A percentile compares a stretch with the other conserved stretches of the same genome.
Conservation (phyloP, 75 land plant species). For the Selaginella tamariscina region DNA sequence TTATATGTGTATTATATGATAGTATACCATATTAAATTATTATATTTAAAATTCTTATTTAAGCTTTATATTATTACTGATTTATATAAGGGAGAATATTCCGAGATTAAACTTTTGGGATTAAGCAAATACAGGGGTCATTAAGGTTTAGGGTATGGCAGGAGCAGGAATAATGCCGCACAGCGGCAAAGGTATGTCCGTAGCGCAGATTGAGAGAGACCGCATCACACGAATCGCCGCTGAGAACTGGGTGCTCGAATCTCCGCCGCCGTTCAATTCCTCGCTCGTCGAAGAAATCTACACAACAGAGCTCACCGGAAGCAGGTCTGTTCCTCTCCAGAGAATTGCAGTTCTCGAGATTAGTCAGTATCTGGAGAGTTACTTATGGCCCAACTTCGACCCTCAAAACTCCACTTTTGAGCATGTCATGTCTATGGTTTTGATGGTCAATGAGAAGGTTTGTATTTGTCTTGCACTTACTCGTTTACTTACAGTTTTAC, state of each 20-base stretch:
- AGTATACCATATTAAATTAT: too few relatives aligned
- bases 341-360: constrained; percentile 92
- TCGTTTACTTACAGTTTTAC: too few relatives aligned
- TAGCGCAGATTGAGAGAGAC: constrained; percentile 66
- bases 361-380: constrained; percentile 97
- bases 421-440: constrained; percentile 96
- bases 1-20: too few relatives aligned
- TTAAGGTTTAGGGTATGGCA: too few relatives aligned
- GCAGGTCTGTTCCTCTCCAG: constrained; percentile 69
- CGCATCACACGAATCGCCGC: constrained; percentile 63
- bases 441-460: constrained; percentile 99
- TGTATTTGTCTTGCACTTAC: neutral
- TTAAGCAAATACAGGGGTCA: too few relatives aligned
- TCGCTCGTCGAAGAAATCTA: constrained; percentile 80
- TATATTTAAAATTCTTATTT: too few relatives aligned
- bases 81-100: too few relatives aligned
- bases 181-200: constrained; percentile 48
- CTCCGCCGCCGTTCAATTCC: constrained; percentile 38
- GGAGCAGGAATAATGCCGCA: too few relatives aligned
- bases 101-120: too few relatives aligned
- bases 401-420: constrained; percentile 65
- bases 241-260: constrained; percentile 44
- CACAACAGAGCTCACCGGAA: constrained; percentile 64
- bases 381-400: constrained; percentile 91
- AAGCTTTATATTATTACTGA: too few relatives aligned